Percentiles rank a stretch among this genome's conserved stretches.
Conservation (phyloP, 352 stramenopile species). For the Pythium plurisporium region DNA sequence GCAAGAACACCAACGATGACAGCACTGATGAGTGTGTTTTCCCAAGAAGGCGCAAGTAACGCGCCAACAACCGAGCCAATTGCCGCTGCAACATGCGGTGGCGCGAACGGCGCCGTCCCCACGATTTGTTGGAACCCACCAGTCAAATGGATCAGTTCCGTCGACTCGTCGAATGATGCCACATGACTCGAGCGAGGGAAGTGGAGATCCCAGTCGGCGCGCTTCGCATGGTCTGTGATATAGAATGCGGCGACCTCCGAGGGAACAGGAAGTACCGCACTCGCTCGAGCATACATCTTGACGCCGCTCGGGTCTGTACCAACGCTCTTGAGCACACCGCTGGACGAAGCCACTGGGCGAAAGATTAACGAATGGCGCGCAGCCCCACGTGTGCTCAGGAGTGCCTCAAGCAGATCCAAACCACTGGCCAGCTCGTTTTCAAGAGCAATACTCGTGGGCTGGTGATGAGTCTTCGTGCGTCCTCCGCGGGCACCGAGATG, state of each 20-base stretch:
- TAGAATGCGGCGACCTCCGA: constrained; percentile 62
- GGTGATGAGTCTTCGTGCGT: constrained; percentile 43
- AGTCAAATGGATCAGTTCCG: constrained; percentile 65
- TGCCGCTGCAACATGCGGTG: constrained; percentile 42
- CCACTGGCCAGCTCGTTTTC: constrained; percentile 71
- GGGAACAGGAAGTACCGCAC: constrained; percentile 57
- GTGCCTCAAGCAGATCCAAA: constrained; percentile 57
- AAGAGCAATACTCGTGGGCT: constrained; percentile 65
- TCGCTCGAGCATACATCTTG: constrained; percentile 53
- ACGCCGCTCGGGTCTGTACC: constrained; percentile 33
- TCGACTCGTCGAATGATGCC: constrained; percentile 69
- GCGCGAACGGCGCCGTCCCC: constrained; percentile 42
- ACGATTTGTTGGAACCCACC: constrained; percentile 43
- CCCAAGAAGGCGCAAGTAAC: constrained; percentile 42
- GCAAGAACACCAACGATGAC: constrained; percentile 50
- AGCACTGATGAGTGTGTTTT: constrained; percentile 38
- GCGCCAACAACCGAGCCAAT: constrained; percentile 38
- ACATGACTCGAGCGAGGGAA: constrained; percentile 61
- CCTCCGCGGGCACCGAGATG: constrained; percentile 21
- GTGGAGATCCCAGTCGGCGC: constrained; percentile 74
- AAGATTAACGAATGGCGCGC: constrained; percentile 45
- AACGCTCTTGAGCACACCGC: constrained; percentile 60
- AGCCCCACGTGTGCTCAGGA: constrained; percentile 33
- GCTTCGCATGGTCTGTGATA: constrained; percentile 59
- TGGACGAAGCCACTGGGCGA: constrained; percentile 42